phyloP scores from a whole-genome alignment of 2,329 filamentous ascomycete genomes.

The Didymosphaeria variabile region DNA sequence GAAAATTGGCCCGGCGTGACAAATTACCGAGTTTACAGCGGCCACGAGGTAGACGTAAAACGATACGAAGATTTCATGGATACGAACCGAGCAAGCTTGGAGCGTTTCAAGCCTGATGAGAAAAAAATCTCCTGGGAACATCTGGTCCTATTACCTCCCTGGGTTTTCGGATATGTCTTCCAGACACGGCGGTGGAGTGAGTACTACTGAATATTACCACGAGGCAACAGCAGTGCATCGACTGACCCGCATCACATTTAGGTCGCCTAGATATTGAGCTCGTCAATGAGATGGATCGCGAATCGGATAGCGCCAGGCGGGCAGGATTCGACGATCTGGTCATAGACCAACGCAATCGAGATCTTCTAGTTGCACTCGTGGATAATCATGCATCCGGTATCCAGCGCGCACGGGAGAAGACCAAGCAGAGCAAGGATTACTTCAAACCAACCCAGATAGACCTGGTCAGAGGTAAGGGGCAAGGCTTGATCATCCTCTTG shows the following conservation, averaged over 20 bases:
- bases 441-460: conserved; percentile 14
- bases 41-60: conserved; percentile 14
- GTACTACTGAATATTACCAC: not conserved
- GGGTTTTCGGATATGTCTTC: conserved; percentile 19
- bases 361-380: conserved; percentile 44
- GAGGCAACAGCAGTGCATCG: not conserved
- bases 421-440: not conserved
- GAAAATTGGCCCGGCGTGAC: not conserved
- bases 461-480: conserved; percentile 21
- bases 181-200: conserved; percentile 18
- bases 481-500: conserved; percentile 23
- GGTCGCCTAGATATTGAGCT: conserved; percentile 16
- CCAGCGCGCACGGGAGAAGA: conserved; percentile 21
- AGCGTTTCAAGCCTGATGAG: conserved; percentile 4
- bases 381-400: conserved; percentile 30
- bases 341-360: conserved; percentile 38
- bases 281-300: conserved; percentile 17
- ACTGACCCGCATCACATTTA: not conserved
- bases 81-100: not conserved
- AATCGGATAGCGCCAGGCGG: conserved; percentile 5
- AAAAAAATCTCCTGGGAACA: not conserved
- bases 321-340: conserved; percentile 32
- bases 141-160: conserved; percentile 12
- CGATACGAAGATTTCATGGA: conserved; percentile 6
- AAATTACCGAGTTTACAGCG: not conserved